A percentile compares a stretch with the other conserved stretches of the same genome.
Conservation (phyloP, 1,139 yeast genomes). For the Kodamaea fungicola region DNA sequence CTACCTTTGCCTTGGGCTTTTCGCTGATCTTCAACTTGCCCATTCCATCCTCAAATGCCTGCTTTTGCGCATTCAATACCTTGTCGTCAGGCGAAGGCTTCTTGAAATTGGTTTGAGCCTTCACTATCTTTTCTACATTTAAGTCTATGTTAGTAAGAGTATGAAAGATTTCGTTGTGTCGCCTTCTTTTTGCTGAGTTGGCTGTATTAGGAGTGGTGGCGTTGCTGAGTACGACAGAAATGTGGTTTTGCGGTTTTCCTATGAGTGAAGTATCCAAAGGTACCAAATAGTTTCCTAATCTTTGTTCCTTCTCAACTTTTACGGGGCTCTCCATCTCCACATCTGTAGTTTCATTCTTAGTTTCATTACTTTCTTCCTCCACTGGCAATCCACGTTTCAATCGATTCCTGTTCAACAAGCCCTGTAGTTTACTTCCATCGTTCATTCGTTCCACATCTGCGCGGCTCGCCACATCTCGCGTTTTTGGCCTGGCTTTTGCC, state of each 20-base stretch:
- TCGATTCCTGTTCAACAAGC: too few species aligned
- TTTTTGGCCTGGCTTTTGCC: conserved; percentile 39
- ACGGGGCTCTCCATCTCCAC: too few species aligned
- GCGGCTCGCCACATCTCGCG: too few species aligned
- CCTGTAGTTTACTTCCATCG: too few species aligned
- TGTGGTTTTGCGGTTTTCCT: conserved; percentile 7
- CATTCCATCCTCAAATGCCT: conserved; percentile 44
- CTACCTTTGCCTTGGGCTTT: conserved; percentile 35
- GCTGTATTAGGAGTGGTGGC: conserved; percentile 7
- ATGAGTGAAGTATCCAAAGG: conserved; percentile 20
- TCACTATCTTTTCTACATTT: conserved; percentile 39
- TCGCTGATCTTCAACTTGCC: conserved; percentile 24
- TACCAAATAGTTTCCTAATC: neutral
- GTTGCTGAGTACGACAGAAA: conserved; percentile 5
- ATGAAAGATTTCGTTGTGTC: conserved; percentile 22
- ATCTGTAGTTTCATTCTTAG: too few species aligned
- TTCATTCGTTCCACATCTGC: too few species aligned
- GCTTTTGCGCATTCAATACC: conserved; percentile 57
- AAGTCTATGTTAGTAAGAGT: conserved; percentile 47
- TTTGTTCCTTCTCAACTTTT: too few species aligned
- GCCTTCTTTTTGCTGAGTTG: conserved; percentile 23
- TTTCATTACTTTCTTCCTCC: too few species aligned
- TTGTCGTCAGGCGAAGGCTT: conserved; percentile 84
- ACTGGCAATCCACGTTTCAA: too few species aligned
- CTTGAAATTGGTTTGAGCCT: conserved; percentile 54